Base-by-base conservation (phyloP, 2,329 filamentous ascomycete genomes). In the Penicillium verrucosum region DNA sequence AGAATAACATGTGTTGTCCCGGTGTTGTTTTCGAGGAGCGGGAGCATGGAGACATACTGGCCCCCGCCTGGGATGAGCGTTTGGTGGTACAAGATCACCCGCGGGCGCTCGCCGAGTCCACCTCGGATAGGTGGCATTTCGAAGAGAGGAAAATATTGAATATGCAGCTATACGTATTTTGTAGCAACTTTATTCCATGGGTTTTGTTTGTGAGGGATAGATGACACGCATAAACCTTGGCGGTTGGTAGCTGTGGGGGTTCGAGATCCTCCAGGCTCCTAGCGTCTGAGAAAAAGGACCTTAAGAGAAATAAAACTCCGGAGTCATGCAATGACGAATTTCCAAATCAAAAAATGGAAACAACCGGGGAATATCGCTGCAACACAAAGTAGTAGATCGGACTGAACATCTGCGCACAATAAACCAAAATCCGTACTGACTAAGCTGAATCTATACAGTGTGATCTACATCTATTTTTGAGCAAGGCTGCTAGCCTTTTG, bases 1-100 rank as follows among this genome's bases (percentile, higher is more conserved):
- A 97, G 77, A 65, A 96, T 92, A 58, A 96, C 81, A 75, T 97
- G 92, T 0, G 92, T 96, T 48, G 85, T 75, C 9, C 83, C 82
- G 5, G 84, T 86, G 60, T 81, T 78, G 59, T 84, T 79, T 40
- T 79, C 78, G 52, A 86, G 70, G 41, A 89, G 77, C 0, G 86
- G 86, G 0, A 87, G 78, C 60, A 89, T 77, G 6, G 85, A 86
- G 59, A 87, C 79, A 61, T 83, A 82, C 32, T 80, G 78, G 57
- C 74, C 75, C 58, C 81, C 74, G 10, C 77, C 74, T 54, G 79
- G 78, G 65, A 87, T 82, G 62, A 86, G 81, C 0, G 86, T 89
- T 68, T 89, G 86, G 61, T 86, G 83, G 67, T 89, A 89, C 57
- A 70, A 73, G 43, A 79, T 69, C 47, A 79, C 68, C 29, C 76